Evolutionary conservation across 2,329 filamentous ascomycete species (phyloP), one percentile per base, ranked within the genome.

Genomic region (Aspergillus costaricaensis): DNA sequence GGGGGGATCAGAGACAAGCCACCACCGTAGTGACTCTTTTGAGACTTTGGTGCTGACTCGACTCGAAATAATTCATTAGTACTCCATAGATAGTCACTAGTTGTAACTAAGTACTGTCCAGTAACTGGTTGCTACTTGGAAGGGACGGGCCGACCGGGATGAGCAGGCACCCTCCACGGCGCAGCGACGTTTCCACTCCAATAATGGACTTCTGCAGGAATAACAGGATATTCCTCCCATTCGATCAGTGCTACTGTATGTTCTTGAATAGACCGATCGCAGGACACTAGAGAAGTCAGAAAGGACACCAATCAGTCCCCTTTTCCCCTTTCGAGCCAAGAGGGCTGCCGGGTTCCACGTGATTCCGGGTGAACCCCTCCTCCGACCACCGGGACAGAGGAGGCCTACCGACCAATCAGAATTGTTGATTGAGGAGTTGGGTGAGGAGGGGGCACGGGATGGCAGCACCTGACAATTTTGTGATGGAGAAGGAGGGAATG

Each of bases 381-480:
- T 61, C 67, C 67, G 63, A 39, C 60, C 56, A 55, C 62, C 65
- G 62, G 60, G 32, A 52, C 53, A 41, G 43, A 58, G 41, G n/a
- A 57, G 38, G 55, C 44, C 38, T 44, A 43, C 17, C 6, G 53
- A 49, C 74, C 71, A 76, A 76, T 76, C 66, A 74, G 53, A 44
- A 8, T 7, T 1, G 17, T 5, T 9, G 25, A 55, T 12, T 14
- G 55, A 27, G 27, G 43, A 41, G 64, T 66, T 65, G 64, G 65
- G 52, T 55, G 62, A 65, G 61, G 70, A 69, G 68, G 74, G 64
- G 72, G 69, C 75, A 77, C 74, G 75, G 75, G 75, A 75, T 69
- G 61, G 57, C 60, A 66, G 69, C 76, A 77, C 74, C 72, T 77
- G 76, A 77, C 70, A 65, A 65, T 65, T 23, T 52, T 10, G 15